A percentile compares a stretch with the other conserved stretches of the same genome.
Conservation (phyloP, 768 basidiomycete species). For the Panellus pusillus region DNA sequence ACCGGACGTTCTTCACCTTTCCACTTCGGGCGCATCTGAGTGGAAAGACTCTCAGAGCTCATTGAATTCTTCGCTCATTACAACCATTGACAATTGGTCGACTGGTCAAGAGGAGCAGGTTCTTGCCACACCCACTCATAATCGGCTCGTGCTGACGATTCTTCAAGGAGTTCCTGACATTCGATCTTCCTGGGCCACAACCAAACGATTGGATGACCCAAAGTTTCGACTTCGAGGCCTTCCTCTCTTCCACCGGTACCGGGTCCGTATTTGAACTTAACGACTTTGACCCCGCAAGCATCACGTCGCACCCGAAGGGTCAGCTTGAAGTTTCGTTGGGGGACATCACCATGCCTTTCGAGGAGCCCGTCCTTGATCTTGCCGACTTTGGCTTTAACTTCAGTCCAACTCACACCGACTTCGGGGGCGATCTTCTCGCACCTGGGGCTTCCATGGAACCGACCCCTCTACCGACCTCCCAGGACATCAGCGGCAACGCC, state of each 20-base stretch:
- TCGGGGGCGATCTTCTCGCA: conserved; percentile 20
- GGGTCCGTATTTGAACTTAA: conserved; percentile 37
- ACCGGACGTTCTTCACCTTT: not conserved
- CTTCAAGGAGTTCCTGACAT: conserved; percentile 24
- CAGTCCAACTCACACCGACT: conserved; percentile 11
- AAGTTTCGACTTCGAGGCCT: conserved; percentile 29
- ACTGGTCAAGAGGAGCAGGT: conserved; percentile 8
- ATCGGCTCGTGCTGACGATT: not conserved
- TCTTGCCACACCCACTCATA: not conserved
- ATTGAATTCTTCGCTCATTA: not conserved
- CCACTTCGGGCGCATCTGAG: not conserved
- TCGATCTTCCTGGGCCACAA: conserved; percentile 19
- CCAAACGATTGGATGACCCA: conserved; percentile 12
- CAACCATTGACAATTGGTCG: conserved; percentile 9
- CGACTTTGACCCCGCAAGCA: conserved; percentile 30
- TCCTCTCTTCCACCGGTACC: conserved; percentile 32
- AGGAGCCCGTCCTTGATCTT: conserved; percentile 23
- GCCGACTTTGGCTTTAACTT: conserved; percentile 20
- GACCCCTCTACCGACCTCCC: conserved; percentile 16
- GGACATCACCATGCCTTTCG: conserved; percentile 19
- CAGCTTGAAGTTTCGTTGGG: conserved; percentile 39
- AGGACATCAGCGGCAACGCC: conserved; percentile 25
- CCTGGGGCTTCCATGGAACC: conserved; percentile 24
- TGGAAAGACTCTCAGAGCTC: conserved; percentile 4
- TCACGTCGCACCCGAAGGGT: conserved; percentile 35